Evolutionary conservation across 2,329 filamentous ascomycete genomes (phyloP).

Genomic region (Dothideomycetes sp.): DNA sequence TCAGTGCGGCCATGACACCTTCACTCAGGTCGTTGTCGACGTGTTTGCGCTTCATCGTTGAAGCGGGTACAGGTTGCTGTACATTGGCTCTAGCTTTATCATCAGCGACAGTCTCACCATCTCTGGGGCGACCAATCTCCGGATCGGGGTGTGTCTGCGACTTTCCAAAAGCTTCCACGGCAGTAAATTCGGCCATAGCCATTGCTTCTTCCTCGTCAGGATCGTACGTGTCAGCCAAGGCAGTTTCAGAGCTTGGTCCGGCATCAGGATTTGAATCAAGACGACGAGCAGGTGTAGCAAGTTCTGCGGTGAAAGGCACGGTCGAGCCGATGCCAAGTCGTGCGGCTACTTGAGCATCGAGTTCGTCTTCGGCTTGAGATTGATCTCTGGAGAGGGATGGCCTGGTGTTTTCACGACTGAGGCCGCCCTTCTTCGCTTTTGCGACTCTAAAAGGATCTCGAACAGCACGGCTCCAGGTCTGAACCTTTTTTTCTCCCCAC

Average conservation of each 20-base stretch:
- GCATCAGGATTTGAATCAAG: conserved; percentile 18
- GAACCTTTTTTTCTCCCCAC: conserved; percentile 93
- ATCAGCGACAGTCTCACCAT: not conserved
- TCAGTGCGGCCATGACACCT: conserved; percentile 48
- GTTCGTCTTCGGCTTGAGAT: conserved; percentile 18
- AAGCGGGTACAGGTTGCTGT: too few relatives aligned
- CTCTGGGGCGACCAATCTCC: conserved; percentile 11
- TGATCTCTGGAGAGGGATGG: conserved; percentile 1
- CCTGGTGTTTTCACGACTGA: conserved; percentile 23
- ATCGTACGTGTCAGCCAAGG: conserved; percentile 20
- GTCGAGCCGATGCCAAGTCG: conserved; percentile 20
- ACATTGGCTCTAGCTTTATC: conserved; percentile 4
- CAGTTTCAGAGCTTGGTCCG: conserved; percentile 24
- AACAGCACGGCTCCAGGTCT: conserved; percentile 70
- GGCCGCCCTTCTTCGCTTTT: conserved; percentile 51
- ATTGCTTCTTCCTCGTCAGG: conserved; percentile 35
- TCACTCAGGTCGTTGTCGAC: conserved; percentile 40
- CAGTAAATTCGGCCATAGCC: conserved; percentile 23
- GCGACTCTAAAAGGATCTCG: conserved; percentile 74
- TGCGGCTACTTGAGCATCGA: conserved; percentile 15
- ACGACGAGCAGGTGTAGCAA: conserved; percentile 14
- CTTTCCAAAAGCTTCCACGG: too few relatives aligned
- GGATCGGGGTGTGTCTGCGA: too few relatives aligned
- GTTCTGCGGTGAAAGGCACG: conserved; percentile 14
- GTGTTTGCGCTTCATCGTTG: conserved; percentile 23